Evolutionary conservation across 352 stramenopile genomes (phyloP).

Genomic region (Phytophthora lateralis): DNA sequence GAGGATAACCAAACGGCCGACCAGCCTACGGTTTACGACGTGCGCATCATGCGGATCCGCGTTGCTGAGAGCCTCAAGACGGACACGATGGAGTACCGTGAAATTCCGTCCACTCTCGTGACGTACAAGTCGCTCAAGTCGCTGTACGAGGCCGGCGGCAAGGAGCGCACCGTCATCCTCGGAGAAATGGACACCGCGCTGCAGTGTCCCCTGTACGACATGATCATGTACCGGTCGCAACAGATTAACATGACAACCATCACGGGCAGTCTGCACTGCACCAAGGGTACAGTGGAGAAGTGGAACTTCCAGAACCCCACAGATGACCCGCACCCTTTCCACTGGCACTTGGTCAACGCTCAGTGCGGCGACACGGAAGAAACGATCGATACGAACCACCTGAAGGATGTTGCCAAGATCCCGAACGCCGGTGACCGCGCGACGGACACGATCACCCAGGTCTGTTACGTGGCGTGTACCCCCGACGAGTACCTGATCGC

Average conservation of each 20-base stretch:
- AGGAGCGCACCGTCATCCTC: slow-evolving; percentile 57
- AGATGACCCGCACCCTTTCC: slow-evolving; percentile 79
- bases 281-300: slow-evolving; percentile 77
- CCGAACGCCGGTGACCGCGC: slow-evolving; percentile 56
- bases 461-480: slow-evolving; percentile 78
- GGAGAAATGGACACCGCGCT: slow-evolving; percentile 59
- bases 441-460: slow-evolving; percentile 49
- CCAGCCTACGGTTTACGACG: slow-evolving; percentile 51
- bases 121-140: slow-evolving; percentile 61
- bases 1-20: slow-evolving; percentile 49
- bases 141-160: slow-evolving; percentile 56
- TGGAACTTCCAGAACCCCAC: slow-evolving; percentile 86
- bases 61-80: slow-evolving; percentile 45
- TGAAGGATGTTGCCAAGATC: slow-evolving; percentile 77
- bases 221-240: slow-evolving; percentile 45
- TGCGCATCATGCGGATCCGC: slow-evolving; percentile 51
- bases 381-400: slow-evolving; percentile 61
- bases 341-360: slow-evolving; percentile 81
- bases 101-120: slow-evolving; percentile 42
- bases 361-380: slow-evolving; percentile 72
- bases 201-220: slow-evolving; percentile 52
- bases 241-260: slow-evolving; percentile 59
- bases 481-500: slow-evolving; percentile 66
- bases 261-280: slow-evolving; percentile 55
- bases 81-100: slow-evolving; percentile 30